Percentiles rank a stretch among this genome's conserved stretches.
phyloP scores from a whole-genome alignment of 2,329 filamentous ascomycete species.

The Aspergillus bombycis region DNA sequence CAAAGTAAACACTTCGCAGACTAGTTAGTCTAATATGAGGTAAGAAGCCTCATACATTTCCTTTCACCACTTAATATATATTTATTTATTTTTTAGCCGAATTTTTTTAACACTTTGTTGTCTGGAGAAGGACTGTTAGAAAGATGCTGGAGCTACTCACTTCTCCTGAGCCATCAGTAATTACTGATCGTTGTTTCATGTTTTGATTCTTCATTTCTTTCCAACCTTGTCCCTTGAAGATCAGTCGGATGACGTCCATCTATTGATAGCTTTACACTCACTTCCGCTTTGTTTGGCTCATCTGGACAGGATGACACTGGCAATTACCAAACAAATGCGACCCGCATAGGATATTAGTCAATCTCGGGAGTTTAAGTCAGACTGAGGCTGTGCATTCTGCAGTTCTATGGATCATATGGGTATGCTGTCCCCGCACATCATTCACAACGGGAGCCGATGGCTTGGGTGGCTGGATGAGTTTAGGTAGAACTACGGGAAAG shows the following conservation, averaged over 20 bases:
- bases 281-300: conserved; percentile 13
- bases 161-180: not conserved
- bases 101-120: not conserved
- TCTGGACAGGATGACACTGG: conserved; percentile 21
- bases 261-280: conserved; percentile 9
- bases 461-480: conserved; percentile 19
- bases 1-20: not conserved
- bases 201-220: not conserved
- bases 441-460: conserved; percentile 21
- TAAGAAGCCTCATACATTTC: not conserved
- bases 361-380: conserved; percentile 19
- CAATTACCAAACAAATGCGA: not conserved
- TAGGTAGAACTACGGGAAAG: not conserved
- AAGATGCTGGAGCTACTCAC: not conserved
- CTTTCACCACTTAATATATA: not conserved
- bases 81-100: not conserved
- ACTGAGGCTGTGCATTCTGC: conserved; percentile 37
- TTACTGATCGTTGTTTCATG: not conserved
- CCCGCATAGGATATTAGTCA: conserved; percentile 12
- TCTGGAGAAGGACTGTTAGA: conserved; percentile 24
- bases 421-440: conserved; percentile 26
- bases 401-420: conserved; percentile 10
- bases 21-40: not conserved
- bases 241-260: conserved; percentile 19
- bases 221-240: conserved; percentile 8